phyloP scores from a whole-genome alignment of 192 early-diverging fungal genomes.

The Backusella luteola region DNA sequence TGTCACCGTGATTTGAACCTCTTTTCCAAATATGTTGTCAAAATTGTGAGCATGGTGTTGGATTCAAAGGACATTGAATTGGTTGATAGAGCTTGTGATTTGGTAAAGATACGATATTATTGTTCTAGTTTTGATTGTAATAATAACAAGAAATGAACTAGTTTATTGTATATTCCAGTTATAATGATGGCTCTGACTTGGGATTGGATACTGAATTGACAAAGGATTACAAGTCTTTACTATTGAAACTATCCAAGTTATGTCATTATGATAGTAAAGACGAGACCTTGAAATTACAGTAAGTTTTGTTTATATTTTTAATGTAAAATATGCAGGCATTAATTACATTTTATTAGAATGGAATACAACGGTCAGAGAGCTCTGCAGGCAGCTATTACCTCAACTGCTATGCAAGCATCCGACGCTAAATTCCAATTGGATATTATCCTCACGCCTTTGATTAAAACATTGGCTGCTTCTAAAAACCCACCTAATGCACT shows the following conservation, averaged over 20 bases:
- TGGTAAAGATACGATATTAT: conserved; percentile 34
- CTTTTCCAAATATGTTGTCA: conserved; percentile 79
- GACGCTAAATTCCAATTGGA: conserved; percentile 61
- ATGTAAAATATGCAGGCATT: conserved; percentile 2
- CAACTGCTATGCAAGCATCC: conserved; percentile 57
- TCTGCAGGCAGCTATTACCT: conserved; percentile 59
- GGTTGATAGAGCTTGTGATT: conserved; percentile 53
- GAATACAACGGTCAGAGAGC: conserved; percentile 59
- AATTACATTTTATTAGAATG: neutral
- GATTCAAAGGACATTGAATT: conserved; percentile 58
- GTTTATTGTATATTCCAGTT: conserved; percentile 69
- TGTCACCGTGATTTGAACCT: conserved; percentile 77
- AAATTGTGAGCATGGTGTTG: conserved; percentile 58
- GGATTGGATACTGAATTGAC: conserved; percentile 66
- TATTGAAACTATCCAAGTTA: conserved; percentile 53
- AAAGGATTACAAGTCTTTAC: conserved; percentile 53
- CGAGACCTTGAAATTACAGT: conserved; percentile 26
- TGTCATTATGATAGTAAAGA: conserved; percentile 33
- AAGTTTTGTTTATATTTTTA: neutral
- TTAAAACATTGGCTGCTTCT: conserved; percentile 15
- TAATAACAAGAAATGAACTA: conserved; percentile 18
- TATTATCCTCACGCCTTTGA: conserved; percentile 56
- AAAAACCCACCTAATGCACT: conserved; percentile 5
- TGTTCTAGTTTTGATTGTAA: neutral
- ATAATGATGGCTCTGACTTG: conserved; percentile 68